Percentiles rank a stretch among this genome's conserved stretches.
phyloP scores from a whole-genome alignment of 1,284 basidiomycete genomes.

The Vanrija sp. region DNA sequence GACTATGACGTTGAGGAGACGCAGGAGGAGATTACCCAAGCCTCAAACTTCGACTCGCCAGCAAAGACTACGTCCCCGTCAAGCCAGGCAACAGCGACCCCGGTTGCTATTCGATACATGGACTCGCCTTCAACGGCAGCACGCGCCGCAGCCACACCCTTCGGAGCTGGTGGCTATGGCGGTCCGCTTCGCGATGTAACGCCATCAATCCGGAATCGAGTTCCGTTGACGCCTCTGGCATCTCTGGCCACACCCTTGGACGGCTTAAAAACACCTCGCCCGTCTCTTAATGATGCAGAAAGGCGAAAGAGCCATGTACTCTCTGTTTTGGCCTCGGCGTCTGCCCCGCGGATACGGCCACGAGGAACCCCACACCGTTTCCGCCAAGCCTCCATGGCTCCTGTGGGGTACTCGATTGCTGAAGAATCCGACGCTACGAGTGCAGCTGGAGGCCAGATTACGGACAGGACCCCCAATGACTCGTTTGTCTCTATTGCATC shows the following conservation, averaged over 20 bases:
- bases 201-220: slow-evolving; percentile 18
- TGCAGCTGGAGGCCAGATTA: background rate
- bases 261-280: slow-evolving; percentile 26
- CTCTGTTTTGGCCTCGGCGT: slow-evolving; percentile 34
- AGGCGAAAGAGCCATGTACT: slow-evolving; percentile 40
- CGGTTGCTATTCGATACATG: slow-evolving; percentile 15
- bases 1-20: background rate
- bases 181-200: slow-evolving; percentile 30
- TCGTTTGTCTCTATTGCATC: slow-evolving; percentile 48
- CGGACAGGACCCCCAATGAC: slow-evolving; percentile 18
- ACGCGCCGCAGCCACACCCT: slow-evolving; percentile 14
- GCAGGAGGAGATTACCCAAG: background rate
- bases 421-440: slow-evolving; percentile 22
- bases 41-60: background rate
- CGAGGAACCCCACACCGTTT: slow-evolving; percentile 39
- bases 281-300: slow-evolving; percentile 33
- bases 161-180: background rate
- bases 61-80: background rate
- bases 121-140: slow-evolving; percentile 15
- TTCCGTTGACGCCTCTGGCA: slow-evolving; percentile 24
- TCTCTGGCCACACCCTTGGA: slow-evolving; percentile 4
- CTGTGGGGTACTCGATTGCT: slow-evolving; percentile 24
- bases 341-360: slow-evolving; percentile 18
- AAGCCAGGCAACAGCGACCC: slow-evolving; percentile 1
- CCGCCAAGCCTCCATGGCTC: slow-evolving; percentile 29